phyloP scores from a whole-genome alignment of 495 filamentous ascomycete species.

The Neurospora tetrasperma region DNA sequence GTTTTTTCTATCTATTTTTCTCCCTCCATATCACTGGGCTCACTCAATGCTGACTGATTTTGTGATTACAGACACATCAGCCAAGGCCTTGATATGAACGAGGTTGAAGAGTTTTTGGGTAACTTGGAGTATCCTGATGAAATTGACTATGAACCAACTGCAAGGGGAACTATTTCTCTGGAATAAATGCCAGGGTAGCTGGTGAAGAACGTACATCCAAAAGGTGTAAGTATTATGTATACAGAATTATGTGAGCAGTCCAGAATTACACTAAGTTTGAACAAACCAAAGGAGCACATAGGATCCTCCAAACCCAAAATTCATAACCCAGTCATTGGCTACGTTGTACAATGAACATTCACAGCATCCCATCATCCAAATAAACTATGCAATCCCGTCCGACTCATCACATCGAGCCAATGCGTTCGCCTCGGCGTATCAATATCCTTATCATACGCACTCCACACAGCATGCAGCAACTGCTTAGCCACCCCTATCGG shows the following conservation, averaged over 20 bases:
- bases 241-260: not conserved
- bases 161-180: constrained; percentile 13
- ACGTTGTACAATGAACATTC: not conserved
- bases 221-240: not conserved
- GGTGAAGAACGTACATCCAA: not conserved
- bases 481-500: constrained; percentile 25
- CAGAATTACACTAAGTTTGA: not conserved
- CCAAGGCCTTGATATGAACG: constrained; percentile 18
- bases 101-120: constrained; percentile 17
- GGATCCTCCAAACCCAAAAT: not conserved
- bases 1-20: not conserved
- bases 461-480: constrained; percentile 22
- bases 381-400: constrained; percentile 22
- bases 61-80: constrained; percentile 13
- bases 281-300: not conserved
- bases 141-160: constrained; percentile 14
- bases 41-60: constrained; percentile 3
- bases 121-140: constrained; percentile 17
- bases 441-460: constrained; percentile 24
- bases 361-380: constrained; percentile 14
- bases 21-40: not conserved
- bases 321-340: not conserved
- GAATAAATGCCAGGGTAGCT: constrained; percentile 1
- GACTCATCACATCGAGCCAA: constrained; percentile 27
- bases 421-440: constrained; percentile 19